Percentiles rank a stretch among this genome's conserved stretches.
Evolutionary conservation across 73 alveolate genomes (phyloP).

Genomic region (Tetrahymena malaccensis): DNA sequence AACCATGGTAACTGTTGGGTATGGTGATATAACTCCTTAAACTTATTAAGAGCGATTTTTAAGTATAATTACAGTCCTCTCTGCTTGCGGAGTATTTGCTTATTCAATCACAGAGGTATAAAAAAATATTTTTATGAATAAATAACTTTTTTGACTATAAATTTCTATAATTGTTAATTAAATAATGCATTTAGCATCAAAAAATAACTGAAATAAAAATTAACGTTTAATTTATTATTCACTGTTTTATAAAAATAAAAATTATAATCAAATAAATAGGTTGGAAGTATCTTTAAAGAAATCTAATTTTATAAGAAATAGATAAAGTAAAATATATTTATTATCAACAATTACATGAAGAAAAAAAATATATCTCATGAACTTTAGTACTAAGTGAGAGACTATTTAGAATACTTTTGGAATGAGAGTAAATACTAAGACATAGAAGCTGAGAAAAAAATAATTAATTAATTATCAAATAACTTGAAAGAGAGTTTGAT

Average conservation of each 20-base stretch:
- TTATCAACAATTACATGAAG: conserved; percentile 7
- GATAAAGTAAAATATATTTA: background rate
- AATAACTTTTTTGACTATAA: background rate
- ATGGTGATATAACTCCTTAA: conserved; percentile 69
- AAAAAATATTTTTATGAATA: background rate
- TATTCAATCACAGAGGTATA: conserved; percentile 30
- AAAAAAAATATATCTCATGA: background rate
- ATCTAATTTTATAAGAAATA: background rate
- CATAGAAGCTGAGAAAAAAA: background rate
- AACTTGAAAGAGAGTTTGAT: background rate
- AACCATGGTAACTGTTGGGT: conserved; percentile 74
- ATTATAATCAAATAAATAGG: conserved; percentile 4
- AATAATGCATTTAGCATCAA: too few species aligned
- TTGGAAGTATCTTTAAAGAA: conserved; percentile 25
- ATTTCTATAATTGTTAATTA: too few species aligned
- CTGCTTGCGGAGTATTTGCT: conserved; percentile 78
- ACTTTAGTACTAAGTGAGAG: conserved; percentile 6
- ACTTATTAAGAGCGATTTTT: conserved; percentile 44
- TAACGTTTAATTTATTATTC: too few species aligned
- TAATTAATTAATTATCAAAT: background rate
- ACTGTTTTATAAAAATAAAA: too few species aligned
- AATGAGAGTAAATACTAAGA: background rate
- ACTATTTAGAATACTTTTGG: background rate
- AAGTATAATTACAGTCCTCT: conserved; percentile 52
- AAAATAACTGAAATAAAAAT: too few species aligned